These are phyloP conservation scores for Cudoniella acicularis DNA, from an alignment of 495 filamentous ascomycete genomes.

Conservation along the genomic window DNA sequence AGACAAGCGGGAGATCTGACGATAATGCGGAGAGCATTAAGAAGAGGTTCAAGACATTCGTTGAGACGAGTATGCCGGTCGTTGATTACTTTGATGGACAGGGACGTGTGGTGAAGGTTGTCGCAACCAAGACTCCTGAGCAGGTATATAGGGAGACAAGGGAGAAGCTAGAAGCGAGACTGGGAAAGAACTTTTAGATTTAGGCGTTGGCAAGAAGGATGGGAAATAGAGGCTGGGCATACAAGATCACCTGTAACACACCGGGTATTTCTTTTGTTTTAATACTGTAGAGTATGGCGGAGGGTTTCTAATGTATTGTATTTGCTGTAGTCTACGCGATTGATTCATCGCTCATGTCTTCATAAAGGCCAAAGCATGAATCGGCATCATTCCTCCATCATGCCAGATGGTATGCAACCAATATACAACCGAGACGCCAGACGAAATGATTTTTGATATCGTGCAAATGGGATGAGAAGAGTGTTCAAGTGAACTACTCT, in stretches of 20 bases:
- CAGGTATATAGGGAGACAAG: constrained; percentile 71
- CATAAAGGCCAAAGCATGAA: constrained; percentile 9
- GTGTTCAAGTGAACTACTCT: not conserved
- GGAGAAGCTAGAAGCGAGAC: constrained; percentile 25
- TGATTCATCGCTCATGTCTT: constrained; percentile 13
- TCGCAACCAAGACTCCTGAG: constrained; percentile 62
- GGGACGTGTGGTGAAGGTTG: constrained; percentile 73
- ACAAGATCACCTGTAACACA: not conserved
- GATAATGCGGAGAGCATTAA: constrained; percentile 94
- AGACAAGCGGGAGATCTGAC: constrained; percentile 86
- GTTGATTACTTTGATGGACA: constrained; percentile 77
- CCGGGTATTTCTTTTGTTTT: not conserved
- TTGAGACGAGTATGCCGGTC: constrained; percentile 95
- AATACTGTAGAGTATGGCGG: not conserved
- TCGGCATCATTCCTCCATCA: constrained; percentile 14
- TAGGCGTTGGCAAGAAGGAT: not conserved
- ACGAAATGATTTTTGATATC: constrained; percentile 8
- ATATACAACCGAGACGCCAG: constrained; percentile 22
- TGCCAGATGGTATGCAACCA: constrained; percentile 27
- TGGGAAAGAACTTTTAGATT: constrained; percentile 26
- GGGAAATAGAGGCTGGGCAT: not conserved
- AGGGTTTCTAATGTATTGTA: not conserved
- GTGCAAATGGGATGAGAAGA: not conserved
- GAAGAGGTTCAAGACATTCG: constrained; percentile 90
- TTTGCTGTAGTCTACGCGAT: not conserved